Evolutionary conservation across 371 early-diverging fungal species (phyloP), one percentile per base, ranked within the genome.

Genomic region (Choanephora cucurbitarum): DNA sequence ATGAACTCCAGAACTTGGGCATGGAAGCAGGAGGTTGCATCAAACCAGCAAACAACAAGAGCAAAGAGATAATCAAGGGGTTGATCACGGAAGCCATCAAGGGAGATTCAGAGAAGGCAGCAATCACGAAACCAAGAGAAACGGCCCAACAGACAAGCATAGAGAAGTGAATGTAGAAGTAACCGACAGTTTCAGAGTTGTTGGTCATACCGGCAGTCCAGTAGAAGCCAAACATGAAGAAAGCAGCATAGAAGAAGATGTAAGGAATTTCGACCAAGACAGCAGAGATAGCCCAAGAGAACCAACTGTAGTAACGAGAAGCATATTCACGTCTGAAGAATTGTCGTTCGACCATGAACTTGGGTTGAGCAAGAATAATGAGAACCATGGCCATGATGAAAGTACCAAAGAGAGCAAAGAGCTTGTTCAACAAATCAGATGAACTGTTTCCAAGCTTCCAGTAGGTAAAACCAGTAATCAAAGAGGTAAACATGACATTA

Each of bases 391-490:
- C 83, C 69, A 91, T 77, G 21, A 84, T 77, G 22, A 86, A 69
- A 14, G 87, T 81, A 64, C 81, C 75, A 67, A 91, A 91, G 37
- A 91, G 70, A 22, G 85, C 84, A 65, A 91, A 90, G 37, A 87
- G 73, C 45, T 85, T 76, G 60, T 87, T 87, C 54, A 85, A 83
- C 50, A 88, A 72, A 54, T 89, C 91, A 28, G 78, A 60, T 11
- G 82, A 66, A 21, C 85, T 71, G 49, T 67, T 33, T 23, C 75
- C 75, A 1, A 83, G 65, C 40, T 85, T 80, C 81, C 77, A 88
- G 68, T 83, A 93, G 9, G 91, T 81, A 70, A 93, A 86, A 32
- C 91, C 91, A 44, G 86, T 79, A 22, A 87, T 62, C 21, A 89
- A 72, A 19, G 79, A 82, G 56, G 73, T 72, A 49, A 82, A 65